Evolutionary conservation across 2,329 filamentous ascomycete species (phyloP).

Genomic region (Paecilomyces fulvus): DNA sequence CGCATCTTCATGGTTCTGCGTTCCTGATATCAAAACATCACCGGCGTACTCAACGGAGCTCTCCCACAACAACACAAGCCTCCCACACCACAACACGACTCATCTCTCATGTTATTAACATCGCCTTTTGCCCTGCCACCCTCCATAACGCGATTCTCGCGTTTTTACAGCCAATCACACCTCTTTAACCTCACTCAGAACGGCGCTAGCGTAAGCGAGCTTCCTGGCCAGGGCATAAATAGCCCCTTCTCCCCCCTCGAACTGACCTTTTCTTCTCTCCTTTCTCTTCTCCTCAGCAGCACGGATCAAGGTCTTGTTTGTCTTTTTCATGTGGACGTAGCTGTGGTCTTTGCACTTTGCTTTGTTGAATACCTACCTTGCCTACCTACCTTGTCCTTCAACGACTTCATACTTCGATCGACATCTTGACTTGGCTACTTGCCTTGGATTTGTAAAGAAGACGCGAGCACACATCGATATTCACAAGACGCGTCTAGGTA

Average conservation of each 20-base stretch:
- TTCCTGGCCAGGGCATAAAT: not conserved
- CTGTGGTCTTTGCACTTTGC: not conserved
- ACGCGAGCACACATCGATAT: not conserved
- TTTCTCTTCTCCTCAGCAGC: not conserved
- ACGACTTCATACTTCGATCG: not conserved
- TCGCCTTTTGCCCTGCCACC: not conserved
- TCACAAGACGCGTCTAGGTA: not conserved
- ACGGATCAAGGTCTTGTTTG: not conserved
- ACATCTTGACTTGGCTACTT: not conserved
- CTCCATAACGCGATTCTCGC: not conserved
- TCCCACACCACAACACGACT: not conserved
- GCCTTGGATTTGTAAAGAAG: not conserved
- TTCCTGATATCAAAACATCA: not conserved
- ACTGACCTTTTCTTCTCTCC: not conserved
- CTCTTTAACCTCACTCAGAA: not conserved
- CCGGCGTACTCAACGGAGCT: not conserved
- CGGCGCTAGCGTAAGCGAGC: not conserved
- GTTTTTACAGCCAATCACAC: not conserved
- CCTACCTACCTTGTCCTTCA: not conserved
- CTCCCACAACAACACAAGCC: not conserved
- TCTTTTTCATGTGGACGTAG: not conserved
- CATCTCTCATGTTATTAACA: not conserved
- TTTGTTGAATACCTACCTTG: not conserved
- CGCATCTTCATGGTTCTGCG: slow-evolving; percentile 1
- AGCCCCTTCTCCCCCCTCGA: not conserved